Evolutionary conservation across 306 rosid genomes (phyloP).

Genomic region (Leucaena leucocephala): DNA sequence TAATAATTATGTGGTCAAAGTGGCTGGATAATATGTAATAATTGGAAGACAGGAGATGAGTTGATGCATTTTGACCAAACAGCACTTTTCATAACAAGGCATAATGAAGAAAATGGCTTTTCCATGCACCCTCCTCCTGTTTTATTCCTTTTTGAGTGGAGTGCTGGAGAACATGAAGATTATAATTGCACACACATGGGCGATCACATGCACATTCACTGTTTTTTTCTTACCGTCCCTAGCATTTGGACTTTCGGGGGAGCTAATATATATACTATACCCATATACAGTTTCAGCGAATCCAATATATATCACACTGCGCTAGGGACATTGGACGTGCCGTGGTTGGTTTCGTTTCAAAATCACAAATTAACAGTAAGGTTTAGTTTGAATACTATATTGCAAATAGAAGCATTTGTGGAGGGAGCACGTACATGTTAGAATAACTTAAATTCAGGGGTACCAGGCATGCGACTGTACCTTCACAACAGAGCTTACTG

Average conservation of each 20-base stretch:
- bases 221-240: conserved; percentile 33
- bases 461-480: neutral
- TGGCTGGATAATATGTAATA: conserved; percentile 26
- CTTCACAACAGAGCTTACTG: neutral
- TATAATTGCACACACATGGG: conserved; percentile 29
- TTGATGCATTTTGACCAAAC: conserved; percentile 36
- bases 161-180: conserved; percentile 23
- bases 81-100: conserved; percentile 28
- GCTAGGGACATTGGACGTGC: neutral
- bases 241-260: conserved; percentile 41
- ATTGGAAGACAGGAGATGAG: conserved; percentile 32
- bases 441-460: too few relatives aligned
- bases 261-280: neutral
- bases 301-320: conserved; percentile 22
- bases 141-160: conserved; percentile 23
- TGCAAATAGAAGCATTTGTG: neutral
- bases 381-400: neutral
- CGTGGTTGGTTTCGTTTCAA: conserved; percentile 5
- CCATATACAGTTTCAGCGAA: conserved; percentile 23
- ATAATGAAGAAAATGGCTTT: conserved; percentile 28
- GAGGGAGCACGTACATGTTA: neutral
- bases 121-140: neutral
- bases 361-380: conserved; percentile 14
- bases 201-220: conserved; percentile 28
- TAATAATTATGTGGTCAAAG: conserved; percentile 38